A percentile compares a stretch with the other conserved stretches of the same genome.
Conservation (phyloP, 805 yeast species). For the Candida adriatica region DNA sequence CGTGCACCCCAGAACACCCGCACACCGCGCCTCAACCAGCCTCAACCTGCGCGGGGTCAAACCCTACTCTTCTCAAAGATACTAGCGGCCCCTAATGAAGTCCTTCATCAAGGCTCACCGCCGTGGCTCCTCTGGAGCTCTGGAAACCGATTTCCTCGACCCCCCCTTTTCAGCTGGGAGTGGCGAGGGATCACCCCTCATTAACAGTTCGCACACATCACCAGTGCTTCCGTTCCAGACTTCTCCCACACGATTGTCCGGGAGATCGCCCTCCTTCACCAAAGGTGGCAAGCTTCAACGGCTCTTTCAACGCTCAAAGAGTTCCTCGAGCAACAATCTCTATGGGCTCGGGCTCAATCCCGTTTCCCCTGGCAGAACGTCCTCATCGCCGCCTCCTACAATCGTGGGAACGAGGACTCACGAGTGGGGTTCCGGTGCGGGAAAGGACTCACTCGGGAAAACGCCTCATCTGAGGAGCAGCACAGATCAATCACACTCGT, state of each 20-base stretch:
- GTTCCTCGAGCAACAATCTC: slow-evolving; percentile 12
- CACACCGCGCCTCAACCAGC: background rate
- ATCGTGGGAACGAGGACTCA: slow-evolving; percentile 44
- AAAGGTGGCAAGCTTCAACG: slow-evolving; percentile 19
- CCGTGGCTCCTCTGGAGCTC: slow-evolving; percentile 25
- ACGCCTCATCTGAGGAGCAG: background rate
- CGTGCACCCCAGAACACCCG: slow-evolving; percentile 1
- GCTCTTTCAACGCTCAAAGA: slow-evolving; percentile 19
- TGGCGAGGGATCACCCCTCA: background rate
- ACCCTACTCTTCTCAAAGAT: background rate
- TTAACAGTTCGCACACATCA: slow-evolving; percentile 1
- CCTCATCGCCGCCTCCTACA: slow-evolving; percentile 24
- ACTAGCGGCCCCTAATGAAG: too few species aligned
- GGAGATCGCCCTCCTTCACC: slow-evolving; percentile 6
- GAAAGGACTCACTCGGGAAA: slow-evolving; percentile 1
- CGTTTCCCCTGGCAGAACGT: slow-evolving; percentile 10
- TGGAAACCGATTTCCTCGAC: slow-evolving; percentile 2
- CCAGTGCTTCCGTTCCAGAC: slow-evolving; percentile 3
- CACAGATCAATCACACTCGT: slow-evolving; percentile 3
- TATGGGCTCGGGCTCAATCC: slow-evolving; percentile 15
- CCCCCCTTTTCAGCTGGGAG: background rate
- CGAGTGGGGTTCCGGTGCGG: slow-evolving; percentile 35
- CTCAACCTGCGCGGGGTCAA: background rate
- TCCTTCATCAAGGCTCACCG: slow-evolving; percentile 34
- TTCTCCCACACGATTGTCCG: slow-evolving; percentile 2